Percentiles rank a stretch among this genome's conserved stretches.
Evolutionary conservation across 2,329 filamentous ascomycete species (phyloP).

Genomic region (Cercospora sp.): DNA sequence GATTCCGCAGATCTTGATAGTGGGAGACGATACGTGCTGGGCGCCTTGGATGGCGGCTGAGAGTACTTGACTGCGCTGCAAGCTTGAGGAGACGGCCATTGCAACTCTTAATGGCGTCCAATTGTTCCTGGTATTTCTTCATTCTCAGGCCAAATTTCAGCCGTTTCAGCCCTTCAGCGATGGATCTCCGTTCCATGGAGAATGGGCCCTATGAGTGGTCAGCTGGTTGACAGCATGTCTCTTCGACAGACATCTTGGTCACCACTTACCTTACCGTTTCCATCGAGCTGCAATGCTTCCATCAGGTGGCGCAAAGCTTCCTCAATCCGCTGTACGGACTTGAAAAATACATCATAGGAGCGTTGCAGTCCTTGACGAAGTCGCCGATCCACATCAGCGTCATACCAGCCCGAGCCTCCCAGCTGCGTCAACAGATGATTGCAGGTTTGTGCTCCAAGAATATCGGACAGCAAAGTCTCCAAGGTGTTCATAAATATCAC

Average conservation of each 20-base stretch:
- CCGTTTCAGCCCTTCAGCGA: not conserved
- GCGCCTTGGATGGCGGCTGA: not conserved
- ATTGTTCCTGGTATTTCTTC: not conserved
- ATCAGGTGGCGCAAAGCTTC: not conserved
- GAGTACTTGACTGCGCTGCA: not conserved
- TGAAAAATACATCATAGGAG: not conserved
- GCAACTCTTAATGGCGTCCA: not conserved
- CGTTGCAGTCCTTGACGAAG: not conserved
- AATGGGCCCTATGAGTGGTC: not conserved
- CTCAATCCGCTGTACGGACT: not conserved
- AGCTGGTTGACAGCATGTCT: not conserved
- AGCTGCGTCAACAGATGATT: not conserved
- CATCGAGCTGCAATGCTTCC: not conserved
- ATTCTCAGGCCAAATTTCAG: not conserved
- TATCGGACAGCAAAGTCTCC: not conserved
- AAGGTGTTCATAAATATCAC: not conserved
- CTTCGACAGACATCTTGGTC: not conserved
- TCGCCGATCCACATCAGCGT: not conserved
- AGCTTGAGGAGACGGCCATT: not conserved
- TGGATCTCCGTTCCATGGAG: not conserved
- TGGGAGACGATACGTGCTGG: not conserved
- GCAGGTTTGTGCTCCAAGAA: not conserved
- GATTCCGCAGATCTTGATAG: not conserved
- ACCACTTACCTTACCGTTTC: not conserved
- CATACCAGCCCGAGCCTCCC: not conserved